These are phyloP conservation scores for Ophiostoma triangulosporum DNA, from an alignment of 2,329 filamentous ascomycete genomes.

Conservation along the genomic window DNA sequence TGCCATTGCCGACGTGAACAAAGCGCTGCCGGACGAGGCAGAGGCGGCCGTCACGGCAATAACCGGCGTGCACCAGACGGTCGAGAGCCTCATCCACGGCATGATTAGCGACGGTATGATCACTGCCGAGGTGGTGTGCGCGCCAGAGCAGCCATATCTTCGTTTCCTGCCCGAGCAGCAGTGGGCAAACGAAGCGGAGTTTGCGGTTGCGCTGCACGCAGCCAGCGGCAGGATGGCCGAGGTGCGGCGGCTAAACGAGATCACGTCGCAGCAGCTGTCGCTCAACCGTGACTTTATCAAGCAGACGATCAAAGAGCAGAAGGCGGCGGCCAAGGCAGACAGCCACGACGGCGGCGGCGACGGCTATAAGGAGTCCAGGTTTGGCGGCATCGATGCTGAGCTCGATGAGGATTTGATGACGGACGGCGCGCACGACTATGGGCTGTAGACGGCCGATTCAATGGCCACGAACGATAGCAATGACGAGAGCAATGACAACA, in stretches of 20 bases:
- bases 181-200: constrained; percentile 18
- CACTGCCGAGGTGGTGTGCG: constrained; percentile 34
- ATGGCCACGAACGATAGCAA: too few relatives aligned
- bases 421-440: neutral
- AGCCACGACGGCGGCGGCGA: neutral
- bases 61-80: constrained; percentile 19
- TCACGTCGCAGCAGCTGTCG: constrained; percentile 40
- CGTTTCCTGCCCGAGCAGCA: constrained; percentile 29
- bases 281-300: constrained; percentile 43
- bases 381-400: neutral
- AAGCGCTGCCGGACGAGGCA: constrained; percentile 35
- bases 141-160: constrained; percentile 27
- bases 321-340: neutral
- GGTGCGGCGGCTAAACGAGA: constrained; percentile 29
- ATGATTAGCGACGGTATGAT: constrained; percentile 46
- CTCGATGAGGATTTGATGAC: constrained; percentile 7
- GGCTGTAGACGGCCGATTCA: too few relatives aligned
- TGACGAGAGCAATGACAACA: neutral
- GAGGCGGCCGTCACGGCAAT: neutral
- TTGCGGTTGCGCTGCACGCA: neutral
- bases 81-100: constrained; percentile 32
- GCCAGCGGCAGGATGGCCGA: neutral
- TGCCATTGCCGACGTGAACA: constrained; percentile 38
- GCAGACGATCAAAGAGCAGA: neutral
- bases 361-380: neutral